Conservation (phyloP, 805 yeast genomes). For the Ogataea degrootiae region DNA sequence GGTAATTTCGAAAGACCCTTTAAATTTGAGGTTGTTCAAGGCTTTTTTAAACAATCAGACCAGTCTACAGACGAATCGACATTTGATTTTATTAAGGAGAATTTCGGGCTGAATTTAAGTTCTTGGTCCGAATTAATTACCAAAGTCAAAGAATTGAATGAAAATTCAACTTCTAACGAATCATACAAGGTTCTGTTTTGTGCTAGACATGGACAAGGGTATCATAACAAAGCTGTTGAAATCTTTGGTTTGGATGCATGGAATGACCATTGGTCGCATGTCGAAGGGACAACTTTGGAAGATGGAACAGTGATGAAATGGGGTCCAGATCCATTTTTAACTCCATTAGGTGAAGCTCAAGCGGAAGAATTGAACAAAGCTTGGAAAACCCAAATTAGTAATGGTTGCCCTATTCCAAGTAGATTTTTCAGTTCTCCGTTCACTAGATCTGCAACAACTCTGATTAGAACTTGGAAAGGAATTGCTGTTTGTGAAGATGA, state of each 20-base stretch:
- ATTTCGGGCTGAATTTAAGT: slow-evolving; percentile 39
- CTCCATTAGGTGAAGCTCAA: slow-evolving; percentile 51
- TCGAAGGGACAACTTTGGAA: slow-evolving; percentile 33
- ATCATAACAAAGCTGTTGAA: slow-evolving; percentile 51
- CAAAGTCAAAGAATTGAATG: slow-evolving; percentile 34
- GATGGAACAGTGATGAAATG: slow-evolving; percentile 47
- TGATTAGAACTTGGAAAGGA: slow-evolving; percentile 46
- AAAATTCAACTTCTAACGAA: slow-evolving; percentile 32
- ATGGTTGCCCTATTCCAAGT: slow-evolving; percentile 54
- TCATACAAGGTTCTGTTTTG: slow-evolving; percentile 45
- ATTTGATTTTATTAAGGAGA: slow-evolving; percentile 39
- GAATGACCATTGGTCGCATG: slow-evolving; percentile 49
- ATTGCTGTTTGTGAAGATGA: slow-evolving; percentile 26
- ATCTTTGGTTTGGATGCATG: slow-evolving; percentile 55
- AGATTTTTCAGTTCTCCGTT: slow-evolving; percentile 58
- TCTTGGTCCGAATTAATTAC: slow-evolving; percentile 37
- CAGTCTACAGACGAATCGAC: slow-evolving; percentile 38
- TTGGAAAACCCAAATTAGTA: slow-evolving; percentile 38
- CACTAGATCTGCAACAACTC: slow-evolving; percentile 58
- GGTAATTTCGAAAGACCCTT: slow-evolving; percentile 34
- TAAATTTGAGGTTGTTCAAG: slow-evolving; percentile 44
- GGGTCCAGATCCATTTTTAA: slow-evolving; percentile 60
- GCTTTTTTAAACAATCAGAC: slow-evolving; percentile 47
- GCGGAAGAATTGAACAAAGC: slow-evolving; percentile 44
- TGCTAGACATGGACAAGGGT: slow-evolving; percentile 71